Percentiles rank a stretch among this genome's conserved stretches.
Evolutionary conservation across 2,329 filamentous ascomycete genomes (phyloP).

Genomic region (Epichloe sibirici): DNA sequence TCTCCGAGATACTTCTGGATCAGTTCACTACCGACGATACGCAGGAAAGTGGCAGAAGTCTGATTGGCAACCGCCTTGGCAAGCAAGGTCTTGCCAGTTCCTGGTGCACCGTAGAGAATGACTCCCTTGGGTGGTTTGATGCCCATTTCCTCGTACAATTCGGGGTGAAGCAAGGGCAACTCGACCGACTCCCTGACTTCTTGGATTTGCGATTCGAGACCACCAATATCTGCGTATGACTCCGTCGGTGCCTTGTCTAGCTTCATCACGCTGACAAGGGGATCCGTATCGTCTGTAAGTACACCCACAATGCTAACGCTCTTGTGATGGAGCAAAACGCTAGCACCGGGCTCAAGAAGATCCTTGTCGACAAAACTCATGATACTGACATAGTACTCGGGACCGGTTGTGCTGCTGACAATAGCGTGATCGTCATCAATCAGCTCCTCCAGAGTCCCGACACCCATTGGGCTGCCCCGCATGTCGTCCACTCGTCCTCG

Average conservation of each 20-base stretch:
- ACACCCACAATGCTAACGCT: slow-evolving; percentile 96
- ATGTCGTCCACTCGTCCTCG: slow-evolving; percentile 93
- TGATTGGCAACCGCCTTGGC: slow-evolving; percentile 98
- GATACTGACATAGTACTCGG: slow-evolving; percentile 98
- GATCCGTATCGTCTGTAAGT: slow-evolving; percentile 89
- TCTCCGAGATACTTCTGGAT: slow-evolving; percentile 99
- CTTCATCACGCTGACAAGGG: slow-evolving; percentile 96
- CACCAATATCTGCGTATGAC: slow-evolving; percentile 97
- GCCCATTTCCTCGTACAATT: slow-evolving; percentile 99
- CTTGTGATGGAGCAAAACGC: slow-evolving; percentile 92
- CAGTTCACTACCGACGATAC: slow-evolving; percentile 91
- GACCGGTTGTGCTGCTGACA: slow-evolving; percentile 91
- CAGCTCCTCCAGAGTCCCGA: slow-evolving; percentile 94
- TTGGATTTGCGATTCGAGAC: slow-evolving; percentile 88
- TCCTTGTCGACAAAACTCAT: slow-evolving; percentile 99
- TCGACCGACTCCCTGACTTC: slow-evolving; percentile 97
- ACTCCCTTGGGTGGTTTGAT: slow-evolving; percentile 99
- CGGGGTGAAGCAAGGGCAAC: slow-evolving; percentile 84
- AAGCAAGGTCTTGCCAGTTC: slow-evolving; percentile 90
- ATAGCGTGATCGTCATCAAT: slow-evolving; percentile 99
- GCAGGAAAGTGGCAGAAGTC: slow-evolving; percentile 95
- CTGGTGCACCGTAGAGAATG: slow-evolving; percentile 92
- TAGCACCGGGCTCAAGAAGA: slow-evolving; percentile 87
- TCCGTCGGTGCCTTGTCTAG: slow-evolving; percentile 97
- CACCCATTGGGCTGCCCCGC: slow-evolving; percentile 96